A percentile compares a stretch with the other conserved stretches of the same genome.
Evolutionary conservation across 257 asterid genomes (phyloP).

Genomic region (Nicotiana tabacum): DNA sequence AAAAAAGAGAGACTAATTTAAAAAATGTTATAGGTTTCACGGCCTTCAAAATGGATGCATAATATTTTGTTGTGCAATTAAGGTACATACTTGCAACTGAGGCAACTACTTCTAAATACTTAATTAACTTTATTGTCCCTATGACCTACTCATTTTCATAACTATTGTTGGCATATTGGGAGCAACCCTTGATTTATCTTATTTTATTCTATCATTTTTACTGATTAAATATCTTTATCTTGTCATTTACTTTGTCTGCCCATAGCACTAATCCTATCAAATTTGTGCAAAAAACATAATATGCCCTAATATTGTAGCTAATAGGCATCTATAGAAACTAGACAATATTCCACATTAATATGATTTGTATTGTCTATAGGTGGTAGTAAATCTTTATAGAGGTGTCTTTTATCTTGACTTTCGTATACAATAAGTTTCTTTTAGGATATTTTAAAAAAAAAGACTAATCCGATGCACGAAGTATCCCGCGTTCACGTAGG

Average conservation of each 20-base stretch:
- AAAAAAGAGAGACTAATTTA: not conserved
- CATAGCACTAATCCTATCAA: slow-evolving; percentile 21
- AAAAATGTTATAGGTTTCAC: not conserved
- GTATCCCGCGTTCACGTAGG: accelerated
- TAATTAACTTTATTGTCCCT: not conserved
- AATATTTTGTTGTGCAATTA: slow-evolving; percentile 6
- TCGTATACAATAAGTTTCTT: not conserved
- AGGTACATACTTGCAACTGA: slow-evolving; percentile 1
- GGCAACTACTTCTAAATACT: not conserved
- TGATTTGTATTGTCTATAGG: not conserved
- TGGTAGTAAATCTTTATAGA: not conserved
- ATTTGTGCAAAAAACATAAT: not conserved
- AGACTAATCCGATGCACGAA: too few species aligned
- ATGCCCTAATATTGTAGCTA: not conserved
- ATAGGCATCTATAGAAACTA: not conserved
- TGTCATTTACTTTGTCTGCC: slow-evolving; percentile 20
- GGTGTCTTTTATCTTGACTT: not conserved
- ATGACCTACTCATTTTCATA: slow-evolving; percentile 1
- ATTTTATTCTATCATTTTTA: not conserved
- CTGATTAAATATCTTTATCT: slow-evolving; percentile 2
- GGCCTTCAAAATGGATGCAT: not conserved
- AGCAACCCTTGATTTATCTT: slow-evolving; percentile 1
- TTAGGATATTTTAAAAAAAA: not conserved
- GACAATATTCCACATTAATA: not conserved
- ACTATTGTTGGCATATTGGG: slow-evolving; percentile 11